Conservation (phyloP, 2,329 filamentous ascomycete species). For the Aspergillus flavus region DNA sequence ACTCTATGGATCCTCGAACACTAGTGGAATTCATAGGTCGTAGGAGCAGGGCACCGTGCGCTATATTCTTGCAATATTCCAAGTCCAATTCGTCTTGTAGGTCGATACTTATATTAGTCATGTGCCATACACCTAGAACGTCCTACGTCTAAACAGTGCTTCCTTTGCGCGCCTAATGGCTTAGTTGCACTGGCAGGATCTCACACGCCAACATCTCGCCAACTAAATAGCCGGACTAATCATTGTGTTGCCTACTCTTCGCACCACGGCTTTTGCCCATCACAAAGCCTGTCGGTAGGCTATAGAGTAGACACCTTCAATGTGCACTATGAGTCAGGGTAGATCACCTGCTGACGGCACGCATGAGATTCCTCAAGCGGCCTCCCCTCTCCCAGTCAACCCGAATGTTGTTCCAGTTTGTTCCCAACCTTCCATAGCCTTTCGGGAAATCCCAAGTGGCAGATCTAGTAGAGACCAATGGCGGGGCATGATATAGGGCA, state of each 20-base stretch:
- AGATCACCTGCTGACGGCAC: slow-evolving; percentile 81
- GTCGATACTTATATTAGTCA: slow-evolving; percentile 86
- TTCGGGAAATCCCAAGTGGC: slow-evolving; percentile 80
- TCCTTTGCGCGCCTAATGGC: neutral
- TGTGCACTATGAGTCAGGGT: slow-evolving; percentile 87
- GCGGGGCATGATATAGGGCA: slow-evolving; percentile 78
- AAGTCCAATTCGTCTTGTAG: slow-evolving; percentile 62
- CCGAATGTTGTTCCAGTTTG: slow-evolving; percentile 83
- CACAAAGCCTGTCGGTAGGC: slow-evolving; percentile 80
- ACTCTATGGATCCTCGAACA: slow-evolving; percentile 81
- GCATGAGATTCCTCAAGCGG: slow-evolving; percentile 94
- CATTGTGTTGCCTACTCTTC: slow-evolving; percentile 86
- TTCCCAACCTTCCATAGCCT: slow-evolving; percentile 82
- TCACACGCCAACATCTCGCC: slow-evolving; percentile 86
- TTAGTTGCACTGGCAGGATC: slow-evolving; percentile 57
- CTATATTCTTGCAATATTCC: slow-evolving; percentile 37
- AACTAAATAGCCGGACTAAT: slow-evolving; percentile 80
- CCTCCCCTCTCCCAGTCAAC: slow-evolving; percentile 66
- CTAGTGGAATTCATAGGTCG: slow-evolving; percentile 91
- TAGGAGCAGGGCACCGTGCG: slow-evolving; percentile 60
- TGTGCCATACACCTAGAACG: slow-evolving; percentile 66
- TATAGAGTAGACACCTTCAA: slow-evolving; percentile 94
- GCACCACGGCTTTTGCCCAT: slow-evolving; percentile 77
- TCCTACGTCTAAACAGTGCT: slow-evolving; percentile 4
- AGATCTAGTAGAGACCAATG: slow-evolving; percentile 82